These are phyloP conservation scores for Penicillium sp. DNA, from an alignment of 2,329 filamentous ascomycete species.

Conservation along the genomic window DNA sequence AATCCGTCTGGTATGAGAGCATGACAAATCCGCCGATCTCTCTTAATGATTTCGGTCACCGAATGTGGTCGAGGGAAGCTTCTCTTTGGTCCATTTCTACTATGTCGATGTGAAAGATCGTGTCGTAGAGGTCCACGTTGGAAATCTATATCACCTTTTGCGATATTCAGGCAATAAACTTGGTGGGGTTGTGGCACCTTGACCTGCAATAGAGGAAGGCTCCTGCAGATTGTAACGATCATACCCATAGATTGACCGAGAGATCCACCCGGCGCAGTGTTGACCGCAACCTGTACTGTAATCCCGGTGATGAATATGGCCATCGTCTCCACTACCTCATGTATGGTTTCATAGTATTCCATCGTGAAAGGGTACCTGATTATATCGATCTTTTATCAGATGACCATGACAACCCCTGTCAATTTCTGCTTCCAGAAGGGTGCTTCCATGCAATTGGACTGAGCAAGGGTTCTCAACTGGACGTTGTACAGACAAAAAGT, in stretches of 20 bases:
- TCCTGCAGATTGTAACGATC: too few relatives aligned
- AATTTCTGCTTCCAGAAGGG: neutral
- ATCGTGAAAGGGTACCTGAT: neutral
- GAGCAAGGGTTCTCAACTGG: neutral
- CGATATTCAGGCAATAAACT: neutral
- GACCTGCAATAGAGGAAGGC: too few relatives aligned
- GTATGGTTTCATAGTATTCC: neutral
- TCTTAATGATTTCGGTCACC: constrained; percentile 32
- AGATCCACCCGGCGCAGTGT: neutral
- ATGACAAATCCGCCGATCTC: constrained; percentile 36
- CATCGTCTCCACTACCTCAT: neutral
- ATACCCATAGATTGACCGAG: too few relatives aligned
- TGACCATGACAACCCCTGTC: too few relatives aligned
- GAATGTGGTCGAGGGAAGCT: too few relatives aligned
- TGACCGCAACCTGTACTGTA: neutral
- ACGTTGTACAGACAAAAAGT: neutral
- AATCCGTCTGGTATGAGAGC: constrained; percentile 30
- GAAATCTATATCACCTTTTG: neutral
- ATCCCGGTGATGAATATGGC: too few relatives aligned
- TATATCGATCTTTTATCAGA: too few relatives aligned
- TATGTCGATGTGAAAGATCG: too few relatives aligned
- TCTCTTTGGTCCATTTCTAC: too few relatives aligned
- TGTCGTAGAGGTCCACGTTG: neutral
- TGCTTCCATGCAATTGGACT: neutral
- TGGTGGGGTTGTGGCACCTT: neutral